Conservation (phyloP, 1,284 basidiomycete genomes). For the Paramarasmius palmivorus region DNA sequence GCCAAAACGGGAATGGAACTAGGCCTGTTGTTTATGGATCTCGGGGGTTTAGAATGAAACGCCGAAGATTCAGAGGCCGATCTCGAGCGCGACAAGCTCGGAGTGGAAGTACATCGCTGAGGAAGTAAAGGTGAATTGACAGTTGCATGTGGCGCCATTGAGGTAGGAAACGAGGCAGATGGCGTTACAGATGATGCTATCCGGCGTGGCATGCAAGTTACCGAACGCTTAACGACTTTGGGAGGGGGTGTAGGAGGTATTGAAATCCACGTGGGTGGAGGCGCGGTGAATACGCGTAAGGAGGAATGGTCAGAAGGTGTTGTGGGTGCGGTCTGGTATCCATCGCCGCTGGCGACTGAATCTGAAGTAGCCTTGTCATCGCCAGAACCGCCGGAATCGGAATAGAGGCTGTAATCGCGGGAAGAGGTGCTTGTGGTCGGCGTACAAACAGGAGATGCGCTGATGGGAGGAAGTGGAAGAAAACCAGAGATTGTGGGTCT, state of each 20-base stretch:
- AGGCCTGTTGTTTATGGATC: neutral
- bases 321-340: conserved; percentile 22
- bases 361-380: neutral
- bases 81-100: conserved; percentile 27
- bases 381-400: neutral
- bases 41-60: neutral
- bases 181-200: conserved; percentile 32
- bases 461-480: conserved; percentile 55
- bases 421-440: conserved; percentile 38
- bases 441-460: conserved; percentile 57
- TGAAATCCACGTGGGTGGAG: conserved; percentile 53
- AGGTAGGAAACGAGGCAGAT: conserved; percentile 41
- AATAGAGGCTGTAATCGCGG: conserved; percentile 11
- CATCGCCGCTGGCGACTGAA: conserved; percentile 10
- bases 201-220: conserved; percentile 30
- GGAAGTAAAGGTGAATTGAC: conserved; percentile 16
- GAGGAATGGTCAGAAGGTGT: conserved; percentile 21
- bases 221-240: conserved; percentile 38
- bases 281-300: conserved; percentile 2
- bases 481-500: conserved; percentile 39
- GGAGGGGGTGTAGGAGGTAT: conserved; percentile 56
- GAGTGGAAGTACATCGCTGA: conserved; percentile 35
- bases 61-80: conserved; percentile 19
- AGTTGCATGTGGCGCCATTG: conserved; percentile 20
- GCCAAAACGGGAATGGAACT: neutral